Conservation (phyloP, 2,329 filamentous ascomycete species). For the Thyridium curvatum region DNA sequence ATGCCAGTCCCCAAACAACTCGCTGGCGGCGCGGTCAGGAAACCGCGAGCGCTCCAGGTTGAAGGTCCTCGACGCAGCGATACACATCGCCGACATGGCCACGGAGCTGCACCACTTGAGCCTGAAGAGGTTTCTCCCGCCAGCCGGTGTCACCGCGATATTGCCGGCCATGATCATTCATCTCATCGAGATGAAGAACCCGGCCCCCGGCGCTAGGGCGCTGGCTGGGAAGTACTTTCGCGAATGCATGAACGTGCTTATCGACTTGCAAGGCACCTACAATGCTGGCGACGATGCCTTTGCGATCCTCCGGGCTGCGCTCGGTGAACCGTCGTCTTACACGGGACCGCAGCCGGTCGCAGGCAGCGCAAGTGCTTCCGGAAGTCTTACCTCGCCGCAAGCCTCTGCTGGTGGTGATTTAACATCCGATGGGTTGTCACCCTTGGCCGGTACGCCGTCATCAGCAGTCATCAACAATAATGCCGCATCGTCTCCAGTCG, state of each 20-base stretch:
- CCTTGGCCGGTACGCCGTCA: too few relatives aligned
- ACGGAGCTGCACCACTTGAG: slow-evolving; percentile 65
- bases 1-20: too few relatives aligned
- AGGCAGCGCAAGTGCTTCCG: too few relatives aligned
- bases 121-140: slow-evolving; percentile 74
- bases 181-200: slow-evolving; percentile 83
- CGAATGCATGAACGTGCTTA: slow-evolving; percentile 59
- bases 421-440: too few relatives aligned
- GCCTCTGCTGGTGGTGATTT: too few relatives aligned
- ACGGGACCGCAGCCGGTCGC: too few relatives aligned
- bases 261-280: slow-evolving; percentile 78
- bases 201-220: slow-evolving; percentile 61
- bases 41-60: too few relatives aligned
- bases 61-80: too few relatives aligned
- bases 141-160: slow-evolving; percentile 82
- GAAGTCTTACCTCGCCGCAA: too few relatives aligned
- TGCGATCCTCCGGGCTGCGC: slow-evolving; percentile 78
- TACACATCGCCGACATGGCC: slow-evolving; percentile 59
- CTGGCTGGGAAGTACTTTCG: slow-evolving; percentile 77
- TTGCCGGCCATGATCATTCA: slow-evolving; percentile 91
- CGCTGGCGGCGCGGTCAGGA: too few relatives aligned
- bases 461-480: too few relatives aligned
- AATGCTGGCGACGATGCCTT: slow-evolving; percentile 83
- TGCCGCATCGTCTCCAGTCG: too few relatives aligned
- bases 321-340: slow-evolving; percentile 57